Conservation (phyloP, 805 yeast species). For the Tetrapisispora iriomotensis region DNA sequence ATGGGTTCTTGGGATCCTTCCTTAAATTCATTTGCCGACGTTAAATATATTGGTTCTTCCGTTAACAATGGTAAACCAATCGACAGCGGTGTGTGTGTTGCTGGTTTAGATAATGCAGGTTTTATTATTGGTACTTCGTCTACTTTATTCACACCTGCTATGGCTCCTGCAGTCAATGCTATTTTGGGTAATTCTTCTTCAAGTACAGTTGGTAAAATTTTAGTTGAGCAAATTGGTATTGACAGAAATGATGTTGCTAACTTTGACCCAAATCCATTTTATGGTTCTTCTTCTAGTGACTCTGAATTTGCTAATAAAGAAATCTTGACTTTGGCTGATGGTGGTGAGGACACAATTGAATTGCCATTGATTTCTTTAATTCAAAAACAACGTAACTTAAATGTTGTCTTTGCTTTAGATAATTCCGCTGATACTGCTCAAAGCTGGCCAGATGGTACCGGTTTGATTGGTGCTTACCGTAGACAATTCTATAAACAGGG, state of each 20-base stretch:
- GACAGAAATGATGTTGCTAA: constrained; percentile 58
- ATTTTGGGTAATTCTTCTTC: constrained; percentile 1
- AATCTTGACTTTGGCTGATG: constrained; percentile 52
- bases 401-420: constrained; percentile 55
- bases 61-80: constrained; percentile 50
- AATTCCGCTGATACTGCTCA: constrained; percentile 55
- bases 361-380: constrained; percentile 54
- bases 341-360: constrained; percentile 62
- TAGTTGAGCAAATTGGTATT: constrained; percentile 13
- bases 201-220: not conserved
- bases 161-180: constrained; percentile 34
- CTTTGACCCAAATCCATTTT: constrained; percentile 66
- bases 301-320: constrained; percentile 12
- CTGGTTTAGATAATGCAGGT: constrained; percentile 75
- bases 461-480: constrained; percentile 45
- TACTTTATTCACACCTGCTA: constrained; percentile 59
- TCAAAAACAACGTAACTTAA: constrained; percentile 50
- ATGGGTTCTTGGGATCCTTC: constrained; percentile 87
- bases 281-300: constrained; percentile 32
- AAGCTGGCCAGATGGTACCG: constrained; percentile 59
- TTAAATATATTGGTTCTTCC: constrained; percentile 61
- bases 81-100: constrained; percentile 42
- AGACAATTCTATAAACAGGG: constrained; percentile 48
- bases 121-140: constrained; percentile 79
- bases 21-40: constrained; percentile 52